phyloP scores from a whole-genome alignment of 257 asterid genomes.

The Knoxia roxburghii region DNA sequence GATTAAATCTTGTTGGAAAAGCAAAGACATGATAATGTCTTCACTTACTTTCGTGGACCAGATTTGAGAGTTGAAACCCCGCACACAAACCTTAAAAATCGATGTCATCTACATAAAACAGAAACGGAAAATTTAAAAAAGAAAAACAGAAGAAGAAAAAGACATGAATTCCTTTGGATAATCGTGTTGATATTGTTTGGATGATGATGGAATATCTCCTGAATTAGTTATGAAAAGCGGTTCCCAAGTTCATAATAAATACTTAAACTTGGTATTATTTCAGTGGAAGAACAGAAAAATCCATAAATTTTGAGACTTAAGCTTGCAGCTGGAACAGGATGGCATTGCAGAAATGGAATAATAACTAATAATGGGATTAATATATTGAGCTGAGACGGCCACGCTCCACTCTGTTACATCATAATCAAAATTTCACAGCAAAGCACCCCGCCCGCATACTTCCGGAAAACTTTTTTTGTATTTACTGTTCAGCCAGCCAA shows the following conservation, averaged over 20 bases:
- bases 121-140: neutral
- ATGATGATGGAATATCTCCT: neutral
- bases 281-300: neutral
- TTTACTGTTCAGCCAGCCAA: constrained; percentile 5
- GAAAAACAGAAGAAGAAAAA: no score
- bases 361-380: neutral
- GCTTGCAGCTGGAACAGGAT: neutral
- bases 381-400: constrained; percentile 6
- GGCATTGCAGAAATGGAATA: neutral
- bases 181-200: neutral
- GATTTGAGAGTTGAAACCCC: neutral
- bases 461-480: neutral
- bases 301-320: neutral
- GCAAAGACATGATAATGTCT: neutral
- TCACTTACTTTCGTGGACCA: neutral
- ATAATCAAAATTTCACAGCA: constrained; percentile 6
- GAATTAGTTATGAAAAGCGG: neutral
- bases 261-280: no score
- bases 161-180: no score
- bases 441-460: neutral
- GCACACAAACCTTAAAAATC: neutral
- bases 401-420: neutral
- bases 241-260: no score
- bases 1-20: neutral
- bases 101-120: neutral